A percentile compares a stretch with the other conserved stretches of the same genome.
These are phyloP conservation scores for Alisma plantagoaquatica DNA, from an alignment of 106 monocot genomes.

Conservation along the genomic window DNA sequence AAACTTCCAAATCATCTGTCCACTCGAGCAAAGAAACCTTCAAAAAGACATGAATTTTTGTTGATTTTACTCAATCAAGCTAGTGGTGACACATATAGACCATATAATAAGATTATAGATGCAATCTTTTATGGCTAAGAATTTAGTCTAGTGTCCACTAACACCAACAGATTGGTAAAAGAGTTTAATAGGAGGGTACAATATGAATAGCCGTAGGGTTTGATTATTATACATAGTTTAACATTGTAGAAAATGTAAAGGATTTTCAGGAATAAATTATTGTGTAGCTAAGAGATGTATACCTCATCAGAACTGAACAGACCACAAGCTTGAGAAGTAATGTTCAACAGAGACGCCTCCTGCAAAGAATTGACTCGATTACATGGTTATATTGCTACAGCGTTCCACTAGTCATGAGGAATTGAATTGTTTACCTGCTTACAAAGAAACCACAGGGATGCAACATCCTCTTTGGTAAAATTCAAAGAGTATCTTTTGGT, in stretches of 20 bases:
- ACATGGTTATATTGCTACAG: neutral
- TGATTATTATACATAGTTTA: too few relatives aligned
- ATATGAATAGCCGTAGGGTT: too few relatives aligned
- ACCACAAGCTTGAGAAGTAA: slow-evolving; percentile 83
- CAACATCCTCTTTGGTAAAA: slow-evolving; percentile 71
- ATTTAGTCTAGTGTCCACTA: too few relatives aligned
- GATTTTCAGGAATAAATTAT: too few relatives aligned
- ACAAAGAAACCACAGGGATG: slow-evolving; percentile 96
- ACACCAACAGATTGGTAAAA: too few relatives aligned
- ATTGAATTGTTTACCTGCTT: slow-evolving; percentile 53
- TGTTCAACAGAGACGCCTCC: slow-evolving; percentile 93
- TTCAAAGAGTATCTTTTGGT: slow-evolving; percentile 43
- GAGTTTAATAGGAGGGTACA: too few relatives aligned
- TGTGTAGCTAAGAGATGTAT: too few relatives aligned
- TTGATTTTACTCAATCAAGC: neutral
- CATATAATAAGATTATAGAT: too few relatives aligned
- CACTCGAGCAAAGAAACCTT: slow-evolving; percentile 87
- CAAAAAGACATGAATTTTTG: neutral
- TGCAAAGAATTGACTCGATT: slow-evolving; percentile 10
- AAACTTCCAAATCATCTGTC: slow-evolving; percentile 93
- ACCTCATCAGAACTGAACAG: slow-evolving; percentile 87
- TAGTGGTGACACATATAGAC: too few relatives aligned
- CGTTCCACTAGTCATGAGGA: neutral
- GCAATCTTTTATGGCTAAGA: too few relatives aligned
- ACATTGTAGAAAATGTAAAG: too few relatives aligned